Evolutionary conservation across 2,329 filamentous ascomycete genomes (phyloP), one percentile per base, ranked within the genome.

Genomic region (Rhytidhysteron rufulum): DNA sequence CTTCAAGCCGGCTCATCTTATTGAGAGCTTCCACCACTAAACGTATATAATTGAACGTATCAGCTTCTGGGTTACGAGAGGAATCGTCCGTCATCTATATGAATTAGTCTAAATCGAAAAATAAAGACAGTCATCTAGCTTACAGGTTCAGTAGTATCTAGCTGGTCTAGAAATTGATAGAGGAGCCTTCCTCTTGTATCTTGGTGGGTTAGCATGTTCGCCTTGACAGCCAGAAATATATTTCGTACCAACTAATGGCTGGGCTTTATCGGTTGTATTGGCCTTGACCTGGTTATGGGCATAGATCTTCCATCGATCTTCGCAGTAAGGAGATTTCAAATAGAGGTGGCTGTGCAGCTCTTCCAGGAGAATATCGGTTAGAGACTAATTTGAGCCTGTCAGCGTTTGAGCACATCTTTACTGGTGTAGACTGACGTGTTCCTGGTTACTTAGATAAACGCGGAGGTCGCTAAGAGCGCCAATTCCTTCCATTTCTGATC

Each of bases 281-380:
- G 58, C 53, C 31, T 67, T 69, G 34, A 79, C 74, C 48, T 86
- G 83, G 27, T 77, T 78, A 53, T 84, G 85, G 27, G 83, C 77
- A 44, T 95, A 80, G 43, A 78, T 79, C 65, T 95, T 94, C 93
- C 93, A 98, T 51, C 93, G 78, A 61, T 95, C 88, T 60, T 95
- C 89, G 60, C 91, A 97, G 62, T 98, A 98, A 0, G 91, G 93
- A 3, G 91, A 97, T 63, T 97, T 97, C 29, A 98, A 80, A 60
- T 98, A 98, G 4, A 98, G 75, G 67, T 98, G 93, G 62, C 95
- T 93, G 61, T 98, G 93, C 24, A 98, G 74, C 65, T 98, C 93
- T 62, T 98, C 93, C n/a, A 97, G 83, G 41, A 98, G 65, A 39
- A 97, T 97, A 58, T 98, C 93, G 58, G 91, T 91, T 48, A 98